Conservation (phyloP, 2,329 filamentous ascomycete genomes). For the Talaromyces sp. region DNA sequence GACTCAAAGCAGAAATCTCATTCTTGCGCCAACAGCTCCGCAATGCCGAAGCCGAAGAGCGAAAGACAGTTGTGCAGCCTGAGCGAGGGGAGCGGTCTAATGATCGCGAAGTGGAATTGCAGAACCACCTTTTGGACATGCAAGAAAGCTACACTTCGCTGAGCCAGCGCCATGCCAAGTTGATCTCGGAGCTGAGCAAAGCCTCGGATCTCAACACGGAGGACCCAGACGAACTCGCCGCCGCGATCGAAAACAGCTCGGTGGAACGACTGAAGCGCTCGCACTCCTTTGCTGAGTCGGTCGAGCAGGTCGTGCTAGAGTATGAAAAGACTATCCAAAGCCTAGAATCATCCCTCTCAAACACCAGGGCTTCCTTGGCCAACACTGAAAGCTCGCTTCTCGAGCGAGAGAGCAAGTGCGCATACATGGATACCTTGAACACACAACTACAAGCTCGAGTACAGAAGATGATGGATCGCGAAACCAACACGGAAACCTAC, state of each 20-base stretch:
- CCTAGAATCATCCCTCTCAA: slow-evolving; percentile 85
- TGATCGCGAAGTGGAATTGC: slow-evolving; percentile 82
- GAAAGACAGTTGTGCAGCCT: slow-evolving; percentile 52
- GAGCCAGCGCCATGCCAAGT: slow-evolving; percentile 87
- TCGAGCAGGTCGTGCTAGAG: slow-evolving; percentile 92
- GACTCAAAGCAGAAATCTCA: slow-evolving; percentile 86
- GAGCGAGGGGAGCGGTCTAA: slow-evolving; percentile 67
- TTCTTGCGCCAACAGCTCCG: slow-evolving; percentile 93
- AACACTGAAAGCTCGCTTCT: slow-evolving; percentile 79
- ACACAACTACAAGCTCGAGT: slow-evolving; percentile 81
- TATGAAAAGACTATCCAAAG: slow-evolving; percentile 98
- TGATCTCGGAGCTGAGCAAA: slow-evolving; percentile 89
- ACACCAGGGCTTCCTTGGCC: slow-evolving; percentile 76
- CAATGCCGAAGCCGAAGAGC: slow-evolving; percentile 66
- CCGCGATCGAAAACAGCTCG: slow-evolving; percentile 68
- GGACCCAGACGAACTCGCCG: slow-evolving; percentile 41
- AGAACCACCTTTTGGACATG: slow-evolving; percentile 85
- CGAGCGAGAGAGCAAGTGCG: slow-evolving; percentile 90
- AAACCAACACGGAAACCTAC: slow-evolving; percentile 87
- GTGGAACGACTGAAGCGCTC: slow-evolving; percentile 88
- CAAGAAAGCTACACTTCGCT: slow-evolving; percentile 94
- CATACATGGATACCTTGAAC: slow-evolving; percentile 89
- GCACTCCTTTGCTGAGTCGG: slow-evolving; percentile 90
- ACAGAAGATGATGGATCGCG: slow-evolving; percentile 89
- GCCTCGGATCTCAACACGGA: slow-evolving; percentile 60